Conservation (phyloP, 2,329 filamentous ascomycete genomes). For the Berkeleyomyces basicola region DNA sequence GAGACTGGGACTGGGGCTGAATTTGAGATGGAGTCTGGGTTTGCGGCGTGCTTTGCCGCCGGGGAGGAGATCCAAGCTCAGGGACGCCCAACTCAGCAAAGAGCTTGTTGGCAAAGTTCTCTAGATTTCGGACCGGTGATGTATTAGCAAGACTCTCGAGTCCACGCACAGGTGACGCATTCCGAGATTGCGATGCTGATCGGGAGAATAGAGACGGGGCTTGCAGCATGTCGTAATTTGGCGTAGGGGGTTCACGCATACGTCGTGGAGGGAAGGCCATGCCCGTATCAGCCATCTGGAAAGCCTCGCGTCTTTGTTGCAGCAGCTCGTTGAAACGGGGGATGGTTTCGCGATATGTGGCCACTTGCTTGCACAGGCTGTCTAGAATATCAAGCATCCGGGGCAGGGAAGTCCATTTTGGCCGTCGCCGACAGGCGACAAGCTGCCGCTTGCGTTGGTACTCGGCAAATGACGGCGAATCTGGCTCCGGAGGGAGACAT, state of each 20-base stretch:
- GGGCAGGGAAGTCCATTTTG: constrained; percentile 36
- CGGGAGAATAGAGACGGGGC: constrained; percentile 18
- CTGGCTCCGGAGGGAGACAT: constrained; percentile 26
- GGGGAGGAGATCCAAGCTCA: constrained; percentile 16
- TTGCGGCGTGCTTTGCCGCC: constrained; percentile 24
- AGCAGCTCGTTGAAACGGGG: constrained; percentile 59
- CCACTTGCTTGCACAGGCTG: constrained; percentile 43
- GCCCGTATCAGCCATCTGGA: constrained; percentile 40
- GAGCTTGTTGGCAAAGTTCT: constrained; percentile 45
- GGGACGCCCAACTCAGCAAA: constrained; percentile 42
- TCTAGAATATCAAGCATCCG: constrained; percentile 42
- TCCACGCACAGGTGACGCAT: constrained; percentile 34
- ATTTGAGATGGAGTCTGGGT: constrained; percentile 20
- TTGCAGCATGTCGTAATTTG: constrained; percentile 14
- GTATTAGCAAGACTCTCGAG: constrained; percentile 17
- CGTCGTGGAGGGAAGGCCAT: constrained; percentile 21
- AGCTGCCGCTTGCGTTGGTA: constrained; percentile 18
- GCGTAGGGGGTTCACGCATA: constrained; percentile 13
- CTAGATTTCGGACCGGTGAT: constrained; percentile 23
- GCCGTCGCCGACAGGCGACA: constrained; percentile 31
- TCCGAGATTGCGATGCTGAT: constrained; percentile 27
- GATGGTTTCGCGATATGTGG: constrained; percentile 44
- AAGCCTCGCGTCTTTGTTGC: constrained; percentile 46
- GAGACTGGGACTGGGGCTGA: not conserved
- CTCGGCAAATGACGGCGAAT: constrained; percentile 25